Base-by-base conservation (phyloP, 2,329 filamentous ascomycete genomes). In the Stenocarpella maydis region DNA sequence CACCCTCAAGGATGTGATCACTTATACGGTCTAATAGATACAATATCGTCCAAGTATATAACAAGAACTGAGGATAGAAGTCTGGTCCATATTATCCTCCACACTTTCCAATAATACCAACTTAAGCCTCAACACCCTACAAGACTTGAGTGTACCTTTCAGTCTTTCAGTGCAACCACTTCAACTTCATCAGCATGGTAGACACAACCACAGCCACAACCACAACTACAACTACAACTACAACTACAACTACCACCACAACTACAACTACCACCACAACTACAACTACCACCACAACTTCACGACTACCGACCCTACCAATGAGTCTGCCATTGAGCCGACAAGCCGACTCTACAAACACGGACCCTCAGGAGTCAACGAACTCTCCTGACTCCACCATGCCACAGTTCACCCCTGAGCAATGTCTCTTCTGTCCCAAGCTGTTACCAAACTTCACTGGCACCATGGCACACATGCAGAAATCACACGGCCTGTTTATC, bases 391-490 rank as follows among this genome's bases (percentile, higher is more conserved):
- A 26, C 2, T 24, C 5, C 28, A 37, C 43, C 3, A 63, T 63
- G 58, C 26, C 41, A 37, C 58, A 21, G 26, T 82, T 80, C 52
- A 69, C 71, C 6, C 73, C 76, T 0, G 73, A 72, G 8, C 73
- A 78, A 43, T 85, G 83, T 68, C 75, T 85, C 4, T 85, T 86
- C 72, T 86, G 85, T 75, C 74, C 75, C 2, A 54, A 72, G 1
- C 43, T 39, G 6, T 79, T 72, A 3, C 12, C 69, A 0, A 74
- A 68, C 24, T 77, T 86, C 8, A 74, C 79, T 1, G 72, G 76
- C 1, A 85, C 80, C 65, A 43, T 85, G 1, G 52, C 67, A 1
- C 86, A 88, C 74, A 88, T 88, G 86, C 79, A 79, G 34, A 79
- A 78, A 21, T 69, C 76, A 3, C 86, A 88, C 71, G 79, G 84